These are phyloP conservation scores for Suhomyces ambrosiae DNA, from an alignment of 1,139 yeast species.

Conservation along the genomic window DNA sequence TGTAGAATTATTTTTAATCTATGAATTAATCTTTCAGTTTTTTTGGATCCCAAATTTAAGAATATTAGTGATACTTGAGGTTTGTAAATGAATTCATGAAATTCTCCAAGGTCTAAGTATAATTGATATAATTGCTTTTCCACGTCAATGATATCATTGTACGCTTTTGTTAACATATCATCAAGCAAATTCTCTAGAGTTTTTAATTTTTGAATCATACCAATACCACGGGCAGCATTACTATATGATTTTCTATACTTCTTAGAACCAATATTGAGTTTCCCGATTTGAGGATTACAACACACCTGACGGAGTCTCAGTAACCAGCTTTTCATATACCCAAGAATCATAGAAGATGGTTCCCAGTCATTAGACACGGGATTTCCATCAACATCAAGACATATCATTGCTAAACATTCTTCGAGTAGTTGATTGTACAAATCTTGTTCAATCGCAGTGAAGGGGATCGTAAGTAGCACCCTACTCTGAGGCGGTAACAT, in stretches of 20 bases:
- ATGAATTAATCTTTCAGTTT: constrained; percentile 32
- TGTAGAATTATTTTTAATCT: constrained; percentile 25
- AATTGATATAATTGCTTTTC: constrained; percentile 52
- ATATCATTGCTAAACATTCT: constrained; percentile 63
- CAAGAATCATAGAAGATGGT: constrained; percentile 42
- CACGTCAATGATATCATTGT: constrained; percentile 47
- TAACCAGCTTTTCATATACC: constrained; percentile 66
- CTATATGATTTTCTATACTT: constrained; percentile 25
- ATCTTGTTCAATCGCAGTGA: constrained; percentile 80
- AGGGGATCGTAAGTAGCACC: constrained; percentile 67
- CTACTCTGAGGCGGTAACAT: constrained; percentile 76
- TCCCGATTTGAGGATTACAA: constrained; percentile 77
- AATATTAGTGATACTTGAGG: constrained; percentile 52
- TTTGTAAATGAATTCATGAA: constrained; percentile 53
- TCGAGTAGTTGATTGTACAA: constrained; percentile 68
- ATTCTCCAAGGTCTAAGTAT: constrained; percentile 60
- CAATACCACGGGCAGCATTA: constrained; percentile 17
- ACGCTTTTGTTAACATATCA: constrained; percentile 60
- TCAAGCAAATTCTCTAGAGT: constrained; percentile 70
- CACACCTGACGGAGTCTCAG: constrained; percentile 73
- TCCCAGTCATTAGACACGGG: constrained; percentile 56
- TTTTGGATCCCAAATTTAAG: constrained; percentile 42
- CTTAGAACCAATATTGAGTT: constrained; percentile 32
- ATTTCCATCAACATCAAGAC: constrained; percentile 58
- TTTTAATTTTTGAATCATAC: constrained; percentile 42